Evolutionary conservation across 2,329 filamentous ascomycete genomes (phyloP).

Genomic region (Colletotrichum lupini): DNA sequence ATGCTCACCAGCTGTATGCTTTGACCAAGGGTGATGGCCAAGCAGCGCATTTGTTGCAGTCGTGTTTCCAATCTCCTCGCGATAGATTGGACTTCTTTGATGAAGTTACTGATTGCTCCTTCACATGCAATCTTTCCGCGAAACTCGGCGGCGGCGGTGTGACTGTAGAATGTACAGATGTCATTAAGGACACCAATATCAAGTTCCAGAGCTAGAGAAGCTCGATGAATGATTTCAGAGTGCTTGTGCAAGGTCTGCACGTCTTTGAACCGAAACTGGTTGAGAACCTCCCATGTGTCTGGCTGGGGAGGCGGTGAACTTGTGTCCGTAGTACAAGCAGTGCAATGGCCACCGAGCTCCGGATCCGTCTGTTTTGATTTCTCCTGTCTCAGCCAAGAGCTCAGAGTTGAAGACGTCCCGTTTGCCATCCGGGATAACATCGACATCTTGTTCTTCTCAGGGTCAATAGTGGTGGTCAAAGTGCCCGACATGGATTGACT

Average conservation of each 20-base stretch:
- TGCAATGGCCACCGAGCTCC: not conserved
- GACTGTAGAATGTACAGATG: not conserved
- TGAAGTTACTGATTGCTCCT: not conserved
- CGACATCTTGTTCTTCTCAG: not conserved
- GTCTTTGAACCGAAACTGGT: not conserved
- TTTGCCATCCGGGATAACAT: not conserved
- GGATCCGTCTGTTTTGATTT: not conserved
- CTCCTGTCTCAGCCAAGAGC: not conserved
- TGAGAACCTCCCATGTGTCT: not conserved
- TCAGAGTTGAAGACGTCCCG: not conserved
- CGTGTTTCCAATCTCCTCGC: not conserved
- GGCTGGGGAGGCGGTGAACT: not conserved
- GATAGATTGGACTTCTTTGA: not conserved
- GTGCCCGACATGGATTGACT: not conserved
- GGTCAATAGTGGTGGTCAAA: not conserved
- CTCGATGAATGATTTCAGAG: not conserved
- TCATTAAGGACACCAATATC: not conserved
- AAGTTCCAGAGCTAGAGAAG: not conserved
- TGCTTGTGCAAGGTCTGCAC: not conserved
- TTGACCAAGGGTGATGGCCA: not conserved
- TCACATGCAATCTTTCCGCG: not conserved
- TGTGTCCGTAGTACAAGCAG: not conserved
- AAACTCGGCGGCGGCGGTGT: not conserved
- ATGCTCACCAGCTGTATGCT: not conserved
- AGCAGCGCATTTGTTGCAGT: not conserved